Percentiles rank a stretch among this genome's conserved stretches.
Evolutionary conservation across 441 rosid genomes (phyloP).

Genomic region (Bocquillonia castaneifolia): DNA sequence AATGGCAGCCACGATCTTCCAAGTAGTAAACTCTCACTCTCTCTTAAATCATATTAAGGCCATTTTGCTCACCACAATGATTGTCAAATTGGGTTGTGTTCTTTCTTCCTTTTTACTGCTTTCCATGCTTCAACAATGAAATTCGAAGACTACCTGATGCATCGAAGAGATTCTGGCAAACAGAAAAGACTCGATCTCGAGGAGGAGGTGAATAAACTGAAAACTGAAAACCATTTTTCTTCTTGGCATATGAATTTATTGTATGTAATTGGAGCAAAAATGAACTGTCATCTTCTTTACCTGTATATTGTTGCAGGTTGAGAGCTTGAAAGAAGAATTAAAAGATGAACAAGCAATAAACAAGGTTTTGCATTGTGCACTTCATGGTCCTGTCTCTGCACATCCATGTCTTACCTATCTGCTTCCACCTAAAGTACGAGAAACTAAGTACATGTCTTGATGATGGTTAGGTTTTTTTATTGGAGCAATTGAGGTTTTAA

Average conservation of each 20-base stretch:
- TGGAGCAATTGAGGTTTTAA: neutral
- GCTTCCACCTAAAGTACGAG: slow-evolving; percentile 59
- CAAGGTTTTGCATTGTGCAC: slow-evolving; percentile 47
- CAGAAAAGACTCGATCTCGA: slow-evolving; percentile 45
- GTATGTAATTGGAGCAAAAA: neutral
- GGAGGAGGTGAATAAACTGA: slow-evolving; percentile 39
- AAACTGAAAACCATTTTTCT: neutral
- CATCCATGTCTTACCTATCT: slow-evolving; percentile 49
- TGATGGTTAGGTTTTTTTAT: neutral
- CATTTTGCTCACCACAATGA: slow-evolving; percentile 1
- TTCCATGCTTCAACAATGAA: slow-evolving; percentile 40
- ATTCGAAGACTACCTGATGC: slow-evolving; percentile 74
- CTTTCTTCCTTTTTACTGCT: neutral
- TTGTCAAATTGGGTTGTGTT: neutral
- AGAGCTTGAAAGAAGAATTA: slow-evolving; percentile 50
- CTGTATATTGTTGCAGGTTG: slow-evolving; percentile 37
- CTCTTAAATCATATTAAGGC: slow-evolving; percentile 17
- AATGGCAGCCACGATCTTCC: slow-evolving; percentile 46
- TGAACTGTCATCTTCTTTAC: neutral
- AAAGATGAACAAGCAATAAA: slow-evolving; percentile 53
- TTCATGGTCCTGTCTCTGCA: slow-evolving; percentile 44
- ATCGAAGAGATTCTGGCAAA: slow-evolving; percentile 32
- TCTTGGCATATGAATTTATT: neutral
- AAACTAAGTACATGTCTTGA: neutral
- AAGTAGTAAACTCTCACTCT: slow-evolving; percentile 13